Percentiles rank a stretch among this genome's conserved stretches.
Conservation (phyloP, 768 basidiomycete genomes). For the Coprinellus micaceus region DNA sequence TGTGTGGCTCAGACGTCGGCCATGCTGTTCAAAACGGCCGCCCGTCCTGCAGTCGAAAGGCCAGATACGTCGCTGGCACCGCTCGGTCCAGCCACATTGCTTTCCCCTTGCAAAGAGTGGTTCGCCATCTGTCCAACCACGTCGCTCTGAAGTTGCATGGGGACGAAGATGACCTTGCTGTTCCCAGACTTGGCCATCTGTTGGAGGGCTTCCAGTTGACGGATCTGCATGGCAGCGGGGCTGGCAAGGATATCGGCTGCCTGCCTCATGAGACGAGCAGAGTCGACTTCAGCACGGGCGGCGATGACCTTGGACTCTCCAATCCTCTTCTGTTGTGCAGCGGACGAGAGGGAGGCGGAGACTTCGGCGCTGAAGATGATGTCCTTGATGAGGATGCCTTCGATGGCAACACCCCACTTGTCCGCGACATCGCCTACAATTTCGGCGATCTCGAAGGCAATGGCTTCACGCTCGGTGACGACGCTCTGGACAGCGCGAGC, state of each 20-base stretch:
- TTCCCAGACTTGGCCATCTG: slow-evolving; percentile 88
- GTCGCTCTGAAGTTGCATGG: slow-evolving; percentile 85
- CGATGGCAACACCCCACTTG: slow-evolving; percentile 96
- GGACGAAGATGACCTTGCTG: slow-evolving; percentile 92
- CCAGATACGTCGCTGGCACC: slow-evolving; percentile 24
- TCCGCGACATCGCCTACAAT: slow-evolving; percentile 90
- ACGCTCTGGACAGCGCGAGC: slow-evolving; percentile 93
- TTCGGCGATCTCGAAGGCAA: slow-evolving; percentile 94
- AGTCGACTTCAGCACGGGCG: slow-evolving; percentile 92
- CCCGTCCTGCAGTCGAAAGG: slow-evolving; percentile 32
- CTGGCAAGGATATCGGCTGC: slow-evolving; percentile 93
- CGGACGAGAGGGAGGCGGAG: slow-evolving; percentile 86
- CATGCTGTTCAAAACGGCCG: slow-evolving; percentile 51
- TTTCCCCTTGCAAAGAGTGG: slow-evolving; percentile 32
- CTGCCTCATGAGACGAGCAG: slow-evolving; percentile 93
- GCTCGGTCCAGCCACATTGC: slow-evolving; percentile 33
- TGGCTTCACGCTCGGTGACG: slow-evolving; percentile 94
- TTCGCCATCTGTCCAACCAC: slow-evolving; percentile 47
- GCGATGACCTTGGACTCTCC: slow-evolving; percentile 97
- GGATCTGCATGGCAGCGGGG: slow-evolving; percentile 96
- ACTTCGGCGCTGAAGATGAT: slow-evolving; percentile 92
- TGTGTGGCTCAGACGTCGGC: slow-evolving; percentile 45
- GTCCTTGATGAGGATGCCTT: slow-evolving; percentile 93
- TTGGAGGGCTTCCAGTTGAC: slow-evolving; percentile 93
- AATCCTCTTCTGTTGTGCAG: slow-evolving; percentile 95